These are phyloP conservation scores for Microbotryum lychnidis-dioicae DNA, from an alignment of 1,284 basidiomycete species.

Conservation along the genomic window DNA sequence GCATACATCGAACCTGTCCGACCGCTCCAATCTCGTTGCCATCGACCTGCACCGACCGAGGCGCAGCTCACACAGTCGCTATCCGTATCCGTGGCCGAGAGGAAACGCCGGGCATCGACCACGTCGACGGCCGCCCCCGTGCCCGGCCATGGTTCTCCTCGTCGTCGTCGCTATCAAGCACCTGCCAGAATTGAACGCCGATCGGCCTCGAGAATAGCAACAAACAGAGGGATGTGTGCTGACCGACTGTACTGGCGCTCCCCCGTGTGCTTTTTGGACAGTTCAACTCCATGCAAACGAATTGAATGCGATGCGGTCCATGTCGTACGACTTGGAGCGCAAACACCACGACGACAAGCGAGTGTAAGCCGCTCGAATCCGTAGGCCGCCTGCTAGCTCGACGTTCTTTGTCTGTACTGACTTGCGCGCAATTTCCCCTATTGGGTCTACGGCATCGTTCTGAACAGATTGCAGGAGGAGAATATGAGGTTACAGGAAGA, in stretches of 20 bases:
- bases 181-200: too few species aligned
- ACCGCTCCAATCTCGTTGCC: too few species aligned
- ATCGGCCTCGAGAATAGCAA: not conserved
- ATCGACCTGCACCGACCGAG: too few species aligned
- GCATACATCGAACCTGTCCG: too few species aligned
- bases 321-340: slow-evolving; percentile 67
- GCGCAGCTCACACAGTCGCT: too few species aligned
- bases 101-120: too few species aligned
- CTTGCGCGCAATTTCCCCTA: not conserved
- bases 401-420: not conserved
- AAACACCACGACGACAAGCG: slow-evolving; percentile 62
- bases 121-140: too few species aligned
- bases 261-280: slow-evolving; percentile 35
- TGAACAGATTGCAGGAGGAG: slow-evolving; percentile 25
- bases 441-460: too few species aligned
- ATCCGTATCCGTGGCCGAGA: too few species aligned
- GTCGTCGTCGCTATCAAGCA: too few species aligned
- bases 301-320: slow-evolving; percentile 61
- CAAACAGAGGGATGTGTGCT: not conserved
- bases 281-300: slow-evolving; percentile 64
- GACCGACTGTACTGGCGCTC: not conserved
- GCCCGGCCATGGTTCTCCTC: too few species aligned
- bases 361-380: slow-evolving; percentile 42
- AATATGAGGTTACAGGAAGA: slow-evolving; percentile 49
- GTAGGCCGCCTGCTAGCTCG: too few species aligned